Evolutionary conservation across 2,329 filamentous ascomycete species (phyloP), one percentile per base, ranked within the genome.

Genomic region (Colletotrichum noveboracense): DNA sequence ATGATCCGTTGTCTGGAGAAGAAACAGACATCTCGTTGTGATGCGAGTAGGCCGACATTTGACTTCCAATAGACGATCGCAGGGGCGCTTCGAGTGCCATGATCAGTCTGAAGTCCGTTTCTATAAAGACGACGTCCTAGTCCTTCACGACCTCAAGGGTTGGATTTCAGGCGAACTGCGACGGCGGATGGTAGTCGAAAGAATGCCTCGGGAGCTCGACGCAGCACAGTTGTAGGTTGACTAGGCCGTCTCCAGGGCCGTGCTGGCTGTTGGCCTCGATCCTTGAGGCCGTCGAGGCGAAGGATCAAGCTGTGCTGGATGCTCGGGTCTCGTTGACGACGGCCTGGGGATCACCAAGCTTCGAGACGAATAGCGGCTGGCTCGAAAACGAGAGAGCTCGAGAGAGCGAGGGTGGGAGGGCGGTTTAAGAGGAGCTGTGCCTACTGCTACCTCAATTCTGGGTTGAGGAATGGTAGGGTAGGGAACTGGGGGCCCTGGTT

Each of bases 51-150:
- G 86, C 82, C 70, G 89, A 88, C 83, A 89, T 86, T 78, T 90
- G 84, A 84, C 86, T 90, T 81, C 89, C 90, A 75, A 90, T 90
- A 76, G 92, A 93, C 77, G 91, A 90, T 80, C 91, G 87, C 80
- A 94, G 83, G 76, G 92, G 91, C 81, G 88, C 91, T 85, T 91
- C 89, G 82, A 93, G 87, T 83, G 91, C 91, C 90, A 92, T 92
- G 84, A 73, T 78, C 64, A 71, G 68, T 60, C 71, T n/a, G n/a
- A 38, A 36, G n/a, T 55, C 36, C 62, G 21, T 65, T 24, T 62
- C 48, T 52, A 30, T 14, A 24, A 38, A 30, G 34, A 60, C 36
- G 21, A 72, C 13, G n/a, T 62, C 64, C 56, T 26, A 30, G 30
- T 34, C 21, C 34, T 14, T 28, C 21, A 18, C 60, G 34, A 26